These are phyloP conservation scores for Mentha longifolia DNA, from an alignment of 257 asterid species.

Conservation along the genomic window DNA sequence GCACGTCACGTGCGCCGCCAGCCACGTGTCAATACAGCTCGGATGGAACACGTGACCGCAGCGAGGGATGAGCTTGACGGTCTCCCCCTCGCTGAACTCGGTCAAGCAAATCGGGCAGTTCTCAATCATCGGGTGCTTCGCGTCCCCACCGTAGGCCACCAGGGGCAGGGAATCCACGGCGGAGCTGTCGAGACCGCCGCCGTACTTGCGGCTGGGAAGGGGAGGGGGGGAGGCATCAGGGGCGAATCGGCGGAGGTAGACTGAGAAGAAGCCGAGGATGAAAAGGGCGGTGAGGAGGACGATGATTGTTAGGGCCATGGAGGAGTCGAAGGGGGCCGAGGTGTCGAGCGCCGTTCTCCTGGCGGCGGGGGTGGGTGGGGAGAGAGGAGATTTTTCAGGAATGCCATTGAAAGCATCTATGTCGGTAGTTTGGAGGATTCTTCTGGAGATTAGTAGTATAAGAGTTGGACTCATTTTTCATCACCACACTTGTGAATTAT, in stretches of 20 bases:
- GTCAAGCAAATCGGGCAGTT: constrained; percentile 74
- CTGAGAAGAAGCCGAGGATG: constrained; percentile 69
- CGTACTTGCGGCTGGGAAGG: constrained; percentile 28
- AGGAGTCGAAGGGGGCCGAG: constrained; percentile 49
- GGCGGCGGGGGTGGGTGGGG: constrained; percentile 4
- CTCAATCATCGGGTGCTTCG: constrained; percentile 51
- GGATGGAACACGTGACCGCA: constrained; percentile 88
- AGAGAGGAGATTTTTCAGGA: not conserved
- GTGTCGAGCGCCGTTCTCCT: constrained; percentile 26
- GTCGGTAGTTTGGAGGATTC: constrained; percentile 40
- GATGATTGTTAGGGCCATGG: constrained; percentile 61
- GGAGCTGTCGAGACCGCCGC: constrained; percentile 52
- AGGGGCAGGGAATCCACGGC: constrained; percentile 54
- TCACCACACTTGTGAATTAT: too few relatives aligned
- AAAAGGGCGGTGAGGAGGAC: constrained; percentile 64
- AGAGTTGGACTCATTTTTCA: constrained; percentile 25
- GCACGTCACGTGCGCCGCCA: constrained; percentile 72
- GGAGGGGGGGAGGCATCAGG: not conserved
- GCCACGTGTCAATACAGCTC: constrained; percentile 82
- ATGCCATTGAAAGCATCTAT: constrained; percentile 26
- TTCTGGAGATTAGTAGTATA: constrained; percentile 18
- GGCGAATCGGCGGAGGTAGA: constrained; percentile 67
- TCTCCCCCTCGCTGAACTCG: constrained; percentile 60
- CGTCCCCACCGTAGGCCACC: constrained; percentile 48
- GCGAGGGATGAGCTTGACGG: constrained; percentile 63